phyloP scores from a whole-genome alignment of 129 eudicot genomes.

The Centrapalus pauciflorus region DNA sequence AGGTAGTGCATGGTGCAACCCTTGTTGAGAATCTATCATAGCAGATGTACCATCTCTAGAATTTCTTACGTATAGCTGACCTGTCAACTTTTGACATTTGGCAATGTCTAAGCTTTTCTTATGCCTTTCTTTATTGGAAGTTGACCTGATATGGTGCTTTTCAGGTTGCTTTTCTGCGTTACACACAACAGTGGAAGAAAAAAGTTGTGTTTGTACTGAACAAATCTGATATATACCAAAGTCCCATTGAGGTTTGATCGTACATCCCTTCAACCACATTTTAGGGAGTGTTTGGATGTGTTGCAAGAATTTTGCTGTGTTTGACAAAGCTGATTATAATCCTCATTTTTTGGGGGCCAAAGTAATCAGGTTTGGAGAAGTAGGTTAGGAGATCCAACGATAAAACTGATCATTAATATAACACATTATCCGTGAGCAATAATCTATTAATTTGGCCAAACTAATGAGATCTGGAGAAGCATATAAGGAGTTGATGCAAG shows the following conservation, averaged over 20 bases:
- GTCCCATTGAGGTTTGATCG: slow-evolving; percentile 50
- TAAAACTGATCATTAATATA: background rate
- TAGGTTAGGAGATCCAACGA: background rate
- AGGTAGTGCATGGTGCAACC: too few relatives aligned
- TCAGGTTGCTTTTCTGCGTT: slow-evolving; percentile 86
- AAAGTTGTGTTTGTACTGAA: slow-evolving; percentile 84
- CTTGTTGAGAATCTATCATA: too few relatives aligned
- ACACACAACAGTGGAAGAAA: slow-evolving; percentile 98
- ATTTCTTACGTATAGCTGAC: too few relatives aligned
- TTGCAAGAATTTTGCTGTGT: background rate
- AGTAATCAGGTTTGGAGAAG: background rate
- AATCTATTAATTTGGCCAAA: too few relatives aligned
- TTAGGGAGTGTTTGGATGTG: background rate
- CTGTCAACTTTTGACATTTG: too few relatives aligned
- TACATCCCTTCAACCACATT: slow-evolving; percentile 3
- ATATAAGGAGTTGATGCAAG: background rate
- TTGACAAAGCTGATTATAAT: background rate
- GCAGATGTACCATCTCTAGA: too few relatives aligned
- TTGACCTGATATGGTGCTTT: slow-evolving; percentile 19
- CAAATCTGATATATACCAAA: slow-evolving; percentile 79
- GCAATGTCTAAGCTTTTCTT: background rate
- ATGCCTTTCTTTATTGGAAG: background rate
- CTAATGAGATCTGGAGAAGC: background rate
- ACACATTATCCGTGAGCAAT: too few relatives aligned
- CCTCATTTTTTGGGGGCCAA: background rate